phyloP scores from a whole-genome alignment of 2,329 filamentous ascomycete species.

The Phialophora macrospora region DNA sequence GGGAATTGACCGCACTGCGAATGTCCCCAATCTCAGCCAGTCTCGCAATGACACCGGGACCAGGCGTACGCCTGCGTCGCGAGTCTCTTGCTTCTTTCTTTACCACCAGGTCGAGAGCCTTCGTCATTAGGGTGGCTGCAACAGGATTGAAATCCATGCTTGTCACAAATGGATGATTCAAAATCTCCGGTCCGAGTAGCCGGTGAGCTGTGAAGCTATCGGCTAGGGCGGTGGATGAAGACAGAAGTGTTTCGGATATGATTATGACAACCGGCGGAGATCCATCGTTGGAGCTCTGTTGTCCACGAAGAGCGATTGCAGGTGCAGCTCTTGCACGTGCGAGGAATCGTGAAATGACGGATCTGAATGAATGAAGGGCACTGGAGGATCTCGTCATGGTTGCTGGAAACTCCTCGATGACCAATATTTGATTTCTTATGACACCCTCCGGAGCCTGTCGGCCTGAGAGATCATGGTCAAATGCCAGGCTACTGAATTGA shows the following conservation, averaged over 20 bases:
- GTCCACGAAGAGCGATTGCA: conserved; percentile 47
- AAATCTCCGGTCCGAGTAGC: conserved; percentile 82
- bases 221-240: conserved; percentile 79
- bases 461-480: conserved; percentile 33
- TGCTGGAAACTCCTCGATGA: conserved; percentile 83
- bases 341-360: conserved; percentile 75
- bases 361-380: conserved; percentile 72
- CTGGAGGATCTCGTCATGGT: conserved; percentile 70
- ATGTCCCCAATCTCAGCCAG: conserved; percentile 90
- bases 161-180: conserved; percentile 76
- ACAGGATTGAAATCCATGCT: conserved; percentile 93
- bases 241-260: conserved; percentile 86
- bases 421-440: conserved; percentile 61
- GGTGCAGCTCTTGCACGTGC: conserved; percentile 67
- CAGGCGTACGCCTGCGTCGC: conserved; percentile 74
- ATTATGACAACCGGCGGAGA: conserved; percentile 82
- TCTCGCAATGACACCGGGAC: conserved; percentile 75
- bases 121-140: conserved; percentile 81
- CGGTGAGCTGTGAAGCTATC: conserved; percentile 94
- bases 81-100: conserved; percentile 83
- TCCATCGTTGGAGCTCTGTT: conserved; percentile 46
- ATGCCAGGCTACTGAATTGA: conserved; percentile 75
- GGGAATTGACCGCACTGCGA: conserved; percentile 84
- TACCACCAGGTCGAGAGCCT: conserved; percentile 80
- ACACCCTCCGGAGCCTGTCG: conserved; percentile 18